Conservation (phyloP, 345 rosid genomes). For the Syzygium oleosum region DNA sequence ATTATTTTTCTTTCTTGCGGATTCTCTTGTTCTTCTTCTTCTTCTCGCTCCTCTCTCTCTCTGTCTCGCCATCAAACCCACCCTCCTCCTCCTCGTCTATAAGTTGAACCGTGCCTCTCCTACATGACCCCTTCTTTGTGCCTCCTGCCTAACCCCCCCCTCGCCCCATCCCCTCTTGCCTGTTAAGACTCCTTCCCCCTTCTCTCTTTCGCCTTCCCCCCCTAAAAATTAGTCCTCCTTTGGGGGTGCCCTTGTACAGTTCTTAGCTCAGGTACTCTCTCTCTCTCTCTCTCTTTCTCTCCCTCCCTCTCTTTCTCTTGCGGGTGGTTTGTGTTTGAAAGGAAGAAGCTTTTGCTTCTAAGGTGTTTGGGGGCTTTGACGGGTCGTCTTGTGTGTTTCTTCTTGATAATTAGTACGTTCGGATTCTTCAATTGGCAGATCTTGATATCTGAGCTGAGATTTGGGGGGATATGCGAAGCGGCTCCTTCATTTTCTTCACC, state of each 20-base stretch:
- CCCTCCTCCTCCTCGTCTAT: constrained; percentile 1
- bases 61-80: background rate
- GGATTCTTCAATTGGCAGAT: background rate
- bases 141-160: background rate
- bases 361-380: background rate
- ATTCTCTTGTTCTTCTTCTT: background rate
- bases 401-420: background rate
- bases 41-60: background rate
- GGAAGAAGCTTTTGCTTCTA: background rate
- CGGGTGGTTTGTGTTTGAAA: background rate
- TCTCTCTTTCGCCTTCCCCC: background rate
- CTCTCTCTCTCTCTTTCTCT: too few species aligned
- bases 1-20: background rate
- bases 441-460: background rate
- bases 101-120: constrained; percentile 7
- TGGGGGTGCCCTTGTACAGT: constrained; percentile 19
- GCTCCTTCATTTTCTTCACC: background rate
- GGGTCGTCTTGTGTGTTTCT: background rate
- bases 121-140: background rate
- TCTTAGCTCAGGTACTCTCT: constrained; percentile 10
- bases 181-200: background rate
- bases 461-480: background rate
- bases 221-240: background rate
- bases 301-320: background rate
- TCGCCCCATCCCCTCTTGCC: background rate